These are phyloP conservation scores for Coleophoma cylindrospora DNA, from an alignment of 2,329 filamentous ascomycete genomes.

Conservation along the genomic window DNA sequence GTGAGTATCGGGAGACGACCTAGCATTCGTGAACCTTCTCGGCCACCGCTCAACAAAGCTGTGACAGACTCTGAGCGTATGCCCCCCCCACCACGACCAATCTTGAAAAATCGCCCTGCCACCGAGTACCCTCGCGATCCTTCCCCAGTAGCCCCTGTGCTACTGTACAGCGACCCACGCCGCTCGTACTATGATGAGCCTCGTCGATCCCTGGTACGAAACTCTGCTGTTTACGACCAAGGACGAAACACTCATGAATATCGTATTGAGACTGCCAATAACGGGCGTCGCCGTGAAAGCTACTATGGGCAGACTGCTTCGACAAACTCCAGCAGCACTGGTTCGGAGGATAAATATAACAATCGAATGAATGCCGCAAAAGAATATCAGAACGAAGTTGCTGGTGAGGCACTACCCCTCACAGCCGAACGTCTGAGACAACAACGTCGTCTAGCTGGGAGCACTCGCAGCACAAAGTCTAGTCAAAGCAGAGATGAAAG, in stretches of 20 bases:
- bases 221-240: constrained; percentile 24
- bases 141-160: not conserved
- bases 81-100: constrained; percentile 19
- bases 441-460: constrained; percentile 40
- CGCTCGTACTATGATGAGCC: constrained; percentile 9
- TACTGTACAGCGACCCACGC: constrained; percentile 2
- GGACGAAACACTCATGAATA: constrained; percentile 7
- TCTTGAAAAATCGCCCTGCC: constrained; percentile 8
- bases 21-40: constrained; percentile 16
- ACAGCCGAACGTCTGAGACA: constrained; percentile 48
- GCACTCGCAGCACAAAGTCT: constrained; percentile 51
- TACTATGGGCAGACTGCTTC: constrained; percentile 19
- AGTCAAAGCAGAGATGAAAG: constrained; percentile 58
- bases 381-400: constrained; percentile 50
- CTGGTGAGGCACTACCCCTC: constrained; percentile 39
- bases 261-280: constrained; percentile 19
- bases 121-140: constrained; percentile 3
- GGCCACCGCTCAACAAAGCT: constrained; percentile 8
- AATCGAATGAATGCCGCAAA: constrained; percentile 16
- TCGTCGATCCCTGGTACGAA: constrained; percentile 15
- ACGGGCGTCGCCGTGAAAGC: constrained; percentile 18
- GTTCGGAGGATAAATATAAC: constrained; percentile 37
- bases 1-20: constrained; percentile 6
- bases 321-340: constrained; percentile 13
- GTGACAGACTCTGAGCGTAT: constrained; percentile 18